These are phyloP conservation scores for Phaeosphaeria sp. DNA, from an alignment of 2,329 filamentous ascomycete genomes.

Conservation along the genomic window DNA sequence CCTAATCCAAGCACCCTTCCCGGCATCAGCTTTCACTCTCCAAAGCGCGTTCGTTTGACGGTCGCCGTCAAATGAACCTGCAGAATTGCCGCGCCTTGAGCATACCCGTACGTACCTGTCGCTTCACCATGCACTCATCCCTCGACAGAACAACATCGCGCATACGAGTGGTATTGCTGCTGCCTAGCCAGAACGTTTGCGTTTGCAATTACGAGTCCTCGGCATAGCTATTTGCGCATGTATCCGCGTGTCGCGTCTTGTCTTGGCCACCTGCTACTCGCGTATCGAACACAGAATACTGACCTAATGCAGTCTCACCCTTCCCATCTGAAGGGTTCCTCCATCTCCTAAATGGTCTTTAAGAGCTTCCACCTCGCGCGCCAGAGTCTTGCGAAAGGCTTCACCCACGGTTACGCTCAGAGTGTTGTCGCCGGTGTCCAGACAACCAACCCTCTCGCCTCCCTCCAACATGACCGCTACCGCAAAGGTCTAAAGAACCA, in stretches of 20 bases:
- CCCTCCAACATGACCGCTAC: slow-evolving; percentile 56
- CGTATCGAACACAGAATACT: slow-evolving; percentile 14
- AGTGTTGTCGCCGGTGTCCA: slow-evolving; percentile 90
- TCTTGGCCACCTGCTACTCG: slow-evolving; percentile 17
- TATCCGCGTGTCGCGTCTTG: slow-evolving; percentile 6
- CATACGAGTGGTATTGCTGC: slow-evolving; percentile 21
- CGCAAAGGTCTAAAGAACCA: slow-evolving; percentile 67
- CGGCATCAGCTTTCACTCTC: slow-evolving; percentile 40
- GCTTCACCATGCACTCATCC: slow-evolving; percentile 4
- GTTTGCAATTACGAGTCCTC: not conserved
- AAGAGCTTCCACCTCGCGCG: slow-evolving; percentile 87
- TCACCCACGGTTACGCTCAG: slow-evolving; percentile 97
- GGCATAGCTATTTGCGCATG: not conserved
- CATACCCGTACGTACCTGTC: slow-evolving; percentile 64
- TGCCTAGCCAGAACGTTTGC: slow-evolving; percentile 23
- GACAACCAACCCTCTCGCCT: slow-evolving; percentile 62
- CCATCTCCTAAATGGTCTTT: slow-evolving; percentile 83
- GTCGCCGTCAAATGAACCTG: slow-evolving; percentile 99
- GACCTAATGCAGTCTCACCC: slow-evolving; percentile 52
- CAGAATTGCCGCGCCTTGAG: slow-evolving; percentile 68
- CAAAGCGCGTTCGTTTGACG: slow-evolving; percentile 87
- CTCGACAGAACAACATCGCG: slow-evolving; percentile 6
- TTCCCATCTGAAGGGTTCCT: slow-evolving; percentile 66
- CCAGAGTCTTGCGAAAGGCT: slow-evolving; percentile 94
- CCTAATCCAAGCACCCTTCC: slow-evolving; percentile 21